Conservation (phyloP, 768 basidiomycete genomes). For the Neoboletus brunneissimus region DNA sequence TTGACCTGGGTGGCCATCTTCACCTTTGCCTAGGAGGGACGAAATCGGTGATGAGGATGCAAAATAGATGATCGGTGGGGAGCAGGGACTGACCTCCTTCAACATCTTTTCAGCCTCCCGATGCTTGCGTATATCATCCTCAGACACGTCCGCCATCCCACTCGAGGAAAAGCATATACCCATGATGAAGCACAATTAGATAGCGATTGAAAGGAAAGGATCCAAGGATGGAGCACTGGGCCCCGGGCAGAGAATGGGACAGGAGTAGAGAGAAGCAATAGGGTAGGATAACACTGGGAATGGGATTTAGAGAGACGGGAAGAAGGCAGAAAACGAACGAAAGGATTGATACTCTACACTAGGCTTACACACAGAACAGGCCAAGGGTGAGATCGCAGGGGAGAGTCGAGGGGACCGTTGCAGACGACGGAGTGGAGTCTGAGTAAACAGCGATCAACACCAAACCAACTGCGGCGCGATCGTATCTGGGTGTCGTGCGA, state of each 20-base stretch:
- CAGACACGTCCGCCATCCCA: conserved; percentile 54
- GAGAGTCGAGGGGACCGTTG: not conserved
- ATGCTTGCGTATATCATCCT: conserved; percentile 65
- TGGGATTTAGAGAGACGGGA: not conserved
- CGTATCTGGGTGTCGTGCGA: not conserved
- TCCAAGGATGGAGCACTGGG: conserved; percentile 14
- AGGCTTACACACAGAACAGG: conserved; percentile 19
- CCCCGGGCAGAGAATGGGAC: not conserved
- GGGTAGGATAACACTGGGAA: not conserved
- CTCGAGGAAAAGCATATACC: conserved; percentile 75
- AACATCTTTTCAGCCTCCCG: conserved; percentile 74
- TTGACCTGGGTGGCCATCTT: conserved; percentile 74
- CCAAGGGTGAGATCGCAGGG: conserved; percentile 9
- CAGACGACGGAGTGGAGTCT: not conserved
- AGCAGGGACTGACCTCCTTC: conserved; percentile 54
- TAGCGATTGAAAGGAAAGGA: conserved; percentile 4
- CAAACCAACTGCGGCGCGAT: conserved; percentile 3
- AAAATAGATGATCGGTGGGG: not conserved
- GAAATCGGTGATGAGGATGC: not conserved
- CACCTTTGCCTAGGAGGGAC: conserved; percentile 58
- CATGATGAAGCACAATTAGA: conserved; percentile 40
- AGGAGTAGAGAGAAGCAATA: not conserved
- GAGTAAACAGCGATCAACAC: conserved; percentile 26
- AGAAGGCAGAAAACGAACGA: not conserved
- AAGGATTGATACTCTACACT: conserved; percentile 4